Conservation (phyloP, 139 green algal genomes). For the Tetraselmis chui region DNA sequence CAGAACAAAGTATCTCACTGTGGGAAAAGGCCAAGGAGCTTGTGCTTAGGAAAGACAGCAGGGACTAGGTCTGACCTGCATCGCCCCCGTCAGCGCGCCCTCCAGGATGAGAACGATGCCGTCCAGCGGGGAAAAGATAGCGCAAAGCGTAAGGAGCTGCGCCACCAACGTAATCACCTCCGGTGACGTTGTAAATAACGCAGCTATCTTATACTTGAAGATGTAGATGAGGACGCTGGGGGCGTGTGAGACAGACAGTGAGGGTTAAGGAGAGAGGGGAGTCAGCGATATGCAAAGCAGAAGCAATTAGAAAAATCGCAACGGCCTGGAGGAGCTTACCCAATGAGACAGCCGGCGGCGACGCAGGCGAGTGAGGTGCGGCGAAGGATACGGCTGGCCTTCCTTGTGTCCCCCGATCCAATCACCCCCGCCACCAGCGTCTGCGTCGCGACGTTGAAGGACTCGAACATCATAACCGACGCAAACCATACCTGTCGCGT, state of each 20-base stretch:
- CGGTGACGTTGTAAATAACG: neutral
- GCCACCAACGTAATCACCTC: neutral
- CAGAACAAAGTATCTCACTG: too few relatives aligned
- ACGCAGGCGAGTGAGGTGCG: neutral
- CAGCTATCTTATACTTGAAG: neutral
- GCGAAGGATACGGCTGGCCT: neutral
- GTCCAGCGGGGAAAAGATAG: neutral
- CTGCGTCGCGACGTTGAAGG: neutral
- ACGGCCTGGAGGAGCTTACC: neutral
- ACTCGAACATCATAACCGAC: neutral
- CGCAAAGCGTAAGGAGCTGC: neutral
- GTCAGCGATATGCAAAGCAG: too few relatives aligned
- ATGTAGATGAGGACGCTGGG: too few relatives aligned
- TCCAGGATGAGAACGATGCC: neutral
- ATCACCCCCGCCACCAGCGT: neutral
- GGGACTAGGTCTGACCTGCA: too few relatives aligned
- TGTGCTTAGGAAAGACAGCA: too few relatives aligned
- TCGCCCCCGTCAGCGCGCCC: neutral
- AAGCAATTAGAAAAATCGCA: too few relatives aligned
- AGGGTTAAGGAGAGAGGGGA: too few relatives aligned
- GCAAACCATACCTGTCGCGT: neutral
- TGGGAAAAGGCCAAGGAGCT: too few relatives aligned
- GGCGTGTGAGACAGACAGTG: too few relatives aligned
- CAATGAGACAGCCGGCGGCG: neutral
- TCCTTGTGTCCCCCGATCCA: neutral